Evolutionary conservation across 2,329 filamentous ascomycete genomes (phyloP), one percentile per base, ranked within the genome.

Genomic region (Hysterium pulicare): DNA sequence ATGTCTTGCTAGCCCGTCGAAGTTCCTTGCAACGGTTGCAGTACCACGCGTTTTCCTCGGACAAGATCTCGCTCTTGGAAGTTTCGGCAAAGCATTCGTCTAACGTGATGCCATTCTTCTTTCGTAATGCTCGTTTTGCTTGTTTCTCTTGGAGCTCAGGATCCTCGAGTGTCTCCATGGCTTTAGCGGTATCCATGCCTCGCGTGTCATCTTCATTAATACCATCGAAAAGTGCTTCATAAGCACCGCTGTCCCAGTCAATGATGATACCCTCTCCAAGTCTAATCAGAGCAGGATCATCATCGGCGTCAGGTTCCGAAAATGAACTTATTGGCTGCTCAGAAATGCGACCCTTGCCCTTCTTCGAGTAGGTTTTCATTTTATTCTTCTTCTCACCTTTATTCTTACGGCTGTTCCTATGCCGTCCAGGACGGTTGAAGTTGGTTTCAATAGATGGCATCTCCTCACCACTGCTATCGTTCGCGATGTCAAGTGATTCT

Each of bases 41-140:
- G 64, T 94, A 97, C 93, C 93, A 98, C 46, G 89, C 91, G 63
- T 98, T 94, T 60, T 94, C 87, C 64, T 96, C 89, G 0, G 91
- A 96, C 4, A 98, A 74, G 11, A 95, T 83, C 68, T 98, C 93
- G 46, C 90, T 87, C 62, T 91, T 91, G 60, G 93, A 88, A 54
- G 95, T 97, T 67, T 97, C 93, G 45, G 90, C 86, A 41, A 98
- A 79, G 61, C 93, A 98, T 55, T 96, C 90, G 17, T 93, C 86
- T 4, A 98, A 76, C 1, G 83, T 84, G 51, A 96, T 84, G 21
- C 93, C 93, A 41, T 82, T 76, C 66, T 84, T 86, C 56, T 76
- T 78, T 6, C 89, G 84, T 45, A 72, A 73, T 37, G 74, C 73
- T 28, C 90, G 84, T 41, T 74, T 76, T 42, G 78, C 75, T 53